Base-by-base conservation (phyloP, 306 rosid species). In the Rubus idaeus region DNA sequence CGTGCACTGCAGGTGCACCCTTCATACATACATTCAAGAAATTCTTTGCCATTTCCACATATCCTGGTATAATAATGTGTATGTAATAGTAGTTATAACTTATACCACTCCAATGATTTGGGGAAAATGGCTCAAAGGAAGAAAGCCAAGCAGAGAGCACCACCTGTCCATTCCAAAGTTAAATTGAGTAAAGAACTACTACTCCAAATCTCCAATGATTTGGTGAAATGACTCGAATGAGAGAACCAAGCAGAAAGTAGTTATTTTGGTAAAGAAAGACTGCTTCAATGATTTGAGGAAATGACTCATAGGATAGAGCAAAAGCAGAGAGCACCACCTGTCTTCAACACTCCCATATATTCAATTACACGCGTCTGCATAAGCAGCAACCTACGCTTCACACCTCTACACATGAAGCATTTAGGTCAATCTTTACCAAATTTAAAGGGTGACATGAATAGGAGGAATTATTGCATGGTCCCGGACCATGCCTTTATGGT, bases 321-420 rank as follows among this genome's bases (percentile, higher is more conserved):
- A 13, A 30, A 47, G 10, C 60, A 10, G 20, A 62, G 61, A 35
- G 12, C 78, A 61, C 39, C 78, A 75, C 37, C 58, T 30, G 70
- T 74, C 21, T 0, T 10, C 0, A 1, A 40, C 9, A 14, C 41
- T 52, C 57, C 7, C 58, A 49, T n/a, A n/a, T n/a, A 23, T 14
- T 23, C 47, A 52, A 18, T 8, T 4, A 13, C 77, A 82, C 74
- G 58, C 75, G 69, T 68, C 71, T 13, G 30, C n/a, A 4, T 17
- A 41, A 57, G 21, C 72, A 55, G 13, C 55, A 71, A 52, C 70
- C 75, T 41, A 70, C 70, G 61, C 68, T 81, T 80, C 81, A 74
- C 53, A 37, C 70, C 21, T 40, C 23, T 6, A 40, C 70, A 39
- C 6, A 35, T 5, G 10, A 16, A 70, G 8, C 46, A 70, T 70